These are phyloP conservation scores for Bocquillonia castaneifolia DNA, from an alignment of 441 rosid genomes.

Conservation along the genomic window DNA sequence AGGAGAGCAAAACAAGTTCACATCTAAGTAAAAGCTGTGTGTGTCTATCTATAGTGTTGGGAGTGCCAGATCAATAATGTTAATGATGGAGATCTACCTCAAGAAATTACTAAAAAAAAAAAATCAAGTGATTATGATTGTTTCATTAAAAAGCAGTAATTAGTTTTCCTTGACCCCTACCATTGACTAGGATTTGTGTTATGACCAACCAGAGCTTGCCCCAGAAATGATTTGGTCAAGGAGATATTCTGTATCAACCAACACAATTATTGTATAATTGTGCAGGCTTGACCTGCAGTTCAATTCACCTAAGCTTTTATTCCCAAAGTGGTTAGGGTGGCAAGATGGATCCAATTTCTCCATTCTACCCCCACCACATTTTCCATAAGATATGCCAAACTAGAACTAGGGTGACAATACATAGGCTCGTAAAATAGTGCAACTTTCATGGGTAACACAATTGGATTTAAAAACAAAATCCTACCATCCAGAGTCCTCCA, in stretches of 20 bases:
- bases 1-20: conserved; percentile 16
- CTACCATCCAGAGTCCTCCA: conserved; percentile 2
- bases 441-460: background rate
- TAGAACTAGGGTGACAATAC: background rate
- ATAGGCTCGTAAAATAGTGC: background rate
- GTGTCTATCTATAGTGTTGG: background rate
- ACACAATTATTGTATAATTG: background rate
- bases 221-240: background rate
- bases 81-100: background rate
- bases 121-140: background rate
- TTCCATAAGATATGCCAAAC: background rate
- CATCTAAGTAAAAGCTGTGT: background rate
- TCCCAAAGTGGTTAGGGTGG: background rate
- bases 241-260: background rate
- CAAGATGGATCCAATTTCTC: background rate
- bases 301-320: background rate
- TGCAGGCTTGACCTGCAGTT: background rate
- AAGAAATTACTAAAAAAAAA: background rate
- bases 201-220: background rate
- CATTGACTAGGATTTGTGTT: background rate
- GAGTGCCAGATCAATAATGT: background rate
- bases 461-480: background rate
- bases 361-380: background rate
- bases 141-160: background rate
- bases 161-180: background rate